Conservation (phyloP, 257 asterid genomes). For the Plantago ovata region DNA sequence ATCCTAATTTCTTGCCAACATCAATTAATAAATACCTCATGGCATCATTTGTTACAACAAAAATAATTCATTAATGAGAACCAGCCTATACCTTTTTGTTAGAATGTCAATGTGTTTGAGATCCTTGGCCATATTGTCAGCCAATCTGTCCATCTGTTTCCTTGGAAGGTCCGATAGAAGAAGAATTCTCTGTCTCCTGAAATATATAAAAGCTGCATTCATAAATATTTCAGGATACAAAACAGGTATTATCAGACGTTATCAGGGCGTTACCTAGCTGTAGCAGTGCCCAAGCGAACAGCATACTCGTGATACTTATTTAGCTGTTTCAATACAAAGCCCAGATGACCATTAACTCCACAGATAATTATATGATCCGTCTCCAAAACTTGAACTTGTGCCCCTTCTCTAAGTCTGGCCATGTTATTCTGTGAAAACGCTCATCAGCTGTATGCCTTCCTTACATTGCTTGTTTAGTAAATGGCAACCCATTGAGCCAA, state of each 20-base stretch:
- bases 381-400: slow-evolving; percentile 90
- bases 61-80: not conserved
- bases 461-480: slow-evolving; percentile 23
- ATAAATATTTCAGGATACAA: not conserved
- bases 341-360: slow-evolving; percentile 79
- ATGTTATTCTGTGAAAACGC: slow-evolving; percentile 63
- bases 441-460: slow-evolving; percentile 29
- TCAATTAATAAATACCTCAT: not conserved
- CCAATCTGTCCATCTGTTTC: slow-evolving; percentile 86
- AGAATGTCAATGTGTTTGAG: slow-evolving; percentile 83
- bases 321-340: slow-evolving; percentile 84
- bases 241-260: no score
- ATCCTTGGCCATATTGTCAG: slow-evolving; percentile 80
- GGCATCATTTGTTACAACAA: slow-evolving; percentile 1
- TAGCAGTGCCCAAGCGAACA: slow-evolving; percentile 93
- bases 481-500: slow-evolving; percentile 18
- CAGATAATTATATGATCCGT: slow-evolving; percentile 85
- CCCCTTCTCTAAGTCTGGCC: slow-evolving; percentile 93
- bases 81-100: slow-evolving; percentile 66
- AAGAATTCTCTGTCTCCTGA: slow-evolving; percentile 89
- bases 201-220: slow-evolving; percentile 6
- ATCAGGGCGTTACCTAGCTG: slow-evolving; percentile 57
- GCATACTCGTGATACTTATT: slow-evolving; percentile 89
- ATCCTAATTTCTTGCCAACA: not conserved
- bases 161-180: slow-evolving; percentile 93